phyloP scores from a whole-genome alignment of 2,329 filamentous ascomycete genomes.

The Cercospora beticola region DNA sequence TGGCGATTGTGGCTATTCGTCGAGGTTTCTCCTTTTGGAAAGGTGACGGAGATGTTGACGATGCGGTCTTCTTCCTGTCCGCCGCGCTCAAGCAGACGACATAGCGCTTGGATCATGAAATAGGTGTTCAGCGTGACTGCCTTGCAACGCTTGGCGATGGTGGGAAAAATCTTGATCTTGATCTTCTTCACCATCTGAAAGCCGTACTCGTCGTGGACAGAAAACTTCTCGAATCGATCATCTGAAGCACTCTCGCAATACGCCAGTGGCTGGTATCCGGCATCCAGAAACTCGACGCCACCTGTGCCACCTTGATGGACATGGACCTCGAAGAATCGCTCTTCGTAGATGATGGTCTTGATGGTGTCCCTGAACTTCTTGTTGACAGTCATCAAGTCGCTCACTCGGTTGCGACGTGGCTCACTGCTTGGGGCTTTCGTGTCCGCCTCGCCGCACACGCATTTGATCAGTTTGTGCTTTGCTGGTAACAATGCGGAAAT shows the following conservation, averaged over 20 bases:
- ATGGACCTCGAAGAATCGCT: conserved; percentile 34
- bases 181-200: conserved; percentile 35
- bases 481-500: conserved; percentile 21
- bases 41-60: conserved; percentile 28
- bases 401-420: conserved; percentile 23
- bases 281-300: conserved; percentile 36
- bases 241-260: conserved; percentile 28
- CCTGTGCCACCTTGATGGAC: conserved; percentile 33
- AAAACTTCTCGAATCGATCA: conserved; percentile 33
- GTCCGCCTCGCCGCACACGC: conserved; percentile 6
- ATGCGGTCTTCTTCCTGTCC: conserved; percentile 25
- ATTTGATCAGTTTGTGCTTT: conserved; percentile 20
- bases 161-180: conserved; percentile 30
- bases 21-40: conserved; percentile 12
- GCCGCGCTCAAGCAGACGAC: conserved; percentile 28
- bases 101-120: conserved; percentile 34
- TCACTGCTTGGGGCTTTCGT: conserved; percentile 8
- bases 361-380: conserved; percentile 28
- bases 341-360: conserved; percentile 30
- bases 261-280: conserved; percentile 35
- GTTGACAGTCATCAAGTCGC: conserved; percentile 32
- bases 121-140: conserved; percentile 31
- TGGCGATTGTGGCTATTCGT: neutral
- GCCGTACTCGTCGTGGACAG: conserved; percentile 27
- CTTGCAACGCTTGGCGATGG: conserved; percentile 21